A percentile compares a stretch with the other conserved stretches of the same genome.
Conservation (phyloP, 352 stramenopile species). For the Globisporangium parvum region DNA sequence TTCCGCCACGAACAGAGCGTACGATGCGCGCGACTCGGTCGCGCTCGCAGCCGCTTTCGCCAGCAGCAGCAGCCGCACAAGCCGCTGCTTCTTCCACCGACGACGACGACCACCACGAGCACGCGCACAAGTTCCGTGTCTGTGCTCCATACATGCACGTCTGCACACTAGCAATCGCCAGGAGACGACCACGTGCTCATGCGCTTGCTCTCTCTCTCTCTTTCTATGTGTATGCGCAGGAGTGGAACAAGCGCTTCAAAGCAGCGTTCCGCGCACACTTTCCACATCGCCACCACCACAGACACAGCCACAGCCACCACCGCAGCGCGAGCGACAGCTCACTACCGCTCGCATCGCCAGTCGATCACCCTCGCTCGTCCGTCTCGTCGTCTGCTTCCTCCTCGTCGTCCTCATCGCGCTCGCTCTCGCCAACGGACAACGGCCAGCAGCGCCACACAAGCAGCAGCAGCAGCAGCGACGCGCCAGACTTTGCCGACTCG, state of each 20-base stretch:
- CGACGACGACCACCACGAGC: not conserved
- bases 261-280: slow-evolving; percentile 5
- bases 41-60: not conserved
- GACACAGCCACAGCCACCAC: not conserved
- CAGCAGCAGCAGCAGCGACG: not conserved
- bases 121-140: slow-evolving; percentile 6
- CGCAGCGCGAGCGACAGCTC: not conserved
- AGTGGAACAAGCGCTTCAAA: slow-evolving; percentile 10
- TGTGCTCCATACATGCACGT: too few relatives aligned
- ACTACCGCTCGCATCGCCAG: not conserved
- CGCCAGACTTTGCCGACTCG: slow-evolving; percentile 1
- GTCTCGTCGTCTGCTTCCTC: not conserved
- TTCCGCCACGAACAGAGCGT: not conserved
- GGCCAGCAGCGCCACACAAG: too few relatives aligned
- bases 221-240: not conserved
- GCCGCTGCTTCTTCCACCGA: too few relatives aligned
- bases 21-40: not conserved
- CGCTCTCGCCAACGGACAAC: not conserved
- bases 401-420: not conserved
- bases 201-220: not conserved
- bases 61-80: not conserved
- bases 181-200: too few relatives aligned
- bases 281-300: not conserved
- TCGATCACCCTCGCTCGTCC: not conserved
- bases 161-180: not conserved